phyloP scores from a whole-genome alignment of 75 land plant species.

The Ceratopteris richardii region DNA sequence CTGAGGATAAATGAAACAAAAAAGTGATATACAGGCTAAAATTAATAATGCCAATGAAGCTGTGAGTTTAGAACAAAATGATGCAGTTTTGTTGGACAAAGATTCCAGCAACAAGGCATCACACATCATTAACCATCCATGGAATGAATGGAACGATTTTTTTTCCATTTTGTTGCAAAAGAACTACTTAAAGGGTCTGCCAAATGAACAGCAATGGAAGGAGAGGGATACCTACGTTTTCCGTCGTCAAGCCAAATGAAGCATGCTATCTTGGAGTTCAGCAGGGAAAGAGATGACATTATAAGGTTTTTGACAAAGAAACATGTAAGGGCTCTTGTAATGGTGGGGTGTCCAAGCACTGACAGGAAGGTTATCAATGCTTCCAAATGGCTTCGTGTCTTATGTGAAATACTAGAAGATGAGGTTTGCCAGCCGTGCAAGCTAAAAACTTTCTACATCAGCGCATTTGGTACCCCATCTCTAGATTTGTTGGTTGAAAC shows the following conservation, averaged over 20 bases:
- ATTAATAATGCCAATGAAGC: no score
- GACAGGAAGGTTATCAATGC: constrained; percentile 81
- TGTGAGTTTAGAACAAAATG: no score
- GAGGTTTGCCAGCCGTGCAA: constrained; percentile 86
- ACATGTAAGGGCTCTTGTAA: constrained; percentile 44
- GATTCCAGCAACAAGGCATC: no score
- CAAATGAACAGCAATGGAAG: no score
- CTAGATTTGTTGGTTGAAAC: constrained; percentile 65
- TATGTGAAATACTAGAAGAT: constrained; percentile 56
- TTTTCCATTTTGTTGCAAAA: neutral
- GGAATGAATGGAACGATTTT: constrained; percentile 7
- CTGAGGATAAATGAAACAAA: no score
- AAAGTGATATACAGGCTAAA: no score
- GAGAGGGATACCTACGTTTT: neutral
- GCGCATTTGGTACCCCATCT: constrained; percentile 47
- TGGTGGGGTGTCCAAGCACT: constrained; percentile 71
- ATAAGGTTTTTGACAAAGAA: constrained; percentile 40
- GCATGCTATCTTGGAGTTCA: neutral
- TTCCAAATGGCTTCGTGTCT: constrained; percentile 77
- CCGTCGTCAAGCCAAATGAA: constrained; percentile 1
- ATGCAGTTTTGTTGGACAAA: no score
- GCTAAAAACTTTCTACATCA: constrained; percentile 50
- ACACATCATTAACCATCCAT: neutral
- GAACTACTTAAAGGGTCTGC: neutral
- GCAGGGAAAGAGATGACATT: constrained; percentile 1